Base-by-base conservation (phyloP, 768 basidiomycete genomes). In the Mycena metata region DNA sequence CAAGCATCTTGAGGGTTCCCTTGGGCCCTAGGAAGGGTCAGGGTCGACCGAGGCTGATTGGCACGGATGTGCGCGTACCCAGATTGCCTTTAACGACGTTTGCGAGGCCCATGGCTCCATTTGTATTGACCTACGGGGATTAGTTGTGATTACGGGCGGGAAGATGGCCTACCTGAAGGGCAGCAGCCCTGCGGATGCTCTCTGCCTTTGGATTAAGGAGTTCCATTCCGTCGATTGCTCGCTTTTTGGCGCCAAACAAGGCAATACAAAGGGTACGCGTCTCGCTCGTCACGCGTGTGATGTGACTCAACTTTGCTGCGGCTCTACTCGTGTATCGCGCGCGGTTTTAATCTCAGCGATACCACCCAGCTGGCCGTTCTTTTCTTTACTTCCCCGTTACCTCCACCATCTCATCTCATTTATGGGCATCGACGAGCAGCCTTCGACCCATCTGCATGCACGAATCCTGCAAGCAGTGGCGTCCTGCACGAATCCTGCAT, bases 1-100 rank as follows among this genome's bases (percentile, higher is more conserved):
- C 98, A 59, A 99, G 90, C 97, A 99, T 99, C 86, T 99, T 99
- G 73, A 98, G 88, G 0, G 98, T 99, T 66, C 98, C 98, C 81
- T 97, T 85, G 21, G 98, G 98, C 51, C 97, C 96, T 97, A 70
- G 57, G 59, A 43, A 47, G 72, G 57, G 66, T 70, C 36, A 64
- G 56, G 55, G 56, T 52, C 16, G 60, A 15, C 41, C 39, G 16
- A 15, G n/a, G 35, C 12, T 24, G 61, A 65, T 61, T 59, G 39
- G 64, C 64, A 41, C 57, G 67, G 66, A 67, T 61, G 61, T 64
- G 59, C 69, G 79, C 82, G 74, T 73, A 97, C 97, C 96, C 71
- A 99, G 86, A 83, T 99, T 99, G 76, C 93, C 90, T 85, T 96
- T 97, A 73, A 99, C 98, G 69, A 99, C 97, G 79, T 89, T 93